Evolutionary conservation across 176 grass and related monocot species (phyloP), one percentile per base, ranked within the genome.

Genomic region (Raddia guianensis): DNA sequence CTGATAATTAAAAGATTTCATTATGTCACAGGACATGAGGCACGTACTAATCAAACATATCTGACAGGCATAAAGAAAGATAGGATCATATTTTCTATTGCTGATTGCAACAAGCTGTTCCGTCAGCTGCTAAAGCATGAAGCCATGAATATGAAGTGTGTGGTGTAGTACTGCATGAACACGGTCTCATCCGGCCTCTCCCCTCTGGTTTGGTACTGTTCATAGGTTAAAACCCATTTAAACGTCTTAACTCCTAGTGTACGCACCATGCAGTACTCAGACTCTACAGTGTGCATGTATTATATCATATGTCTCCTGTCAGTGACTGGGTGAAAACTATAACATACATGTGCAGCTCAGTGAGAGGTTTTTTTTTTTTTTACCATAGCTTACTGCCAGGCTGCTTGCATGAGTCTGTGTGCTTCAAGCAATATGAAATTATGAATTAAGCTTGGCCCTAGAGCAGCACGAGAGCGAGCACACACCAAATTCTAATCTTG

Each of bases 401-500:
- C 2, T 27, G 34, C 4, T 0, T 27, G 27, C 27, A 27, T 27
- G 1, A 27, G 37, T 40, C 18, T 9, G 47, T 65, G 73, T 82
- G 65, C 67, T 57, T n/a, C 44, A 56, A 77, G 64, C 64, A 15
- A 48, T 20, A 73, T 66, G 55, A 80, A 80, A 63, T 3, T 3
- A 75, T 89, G 66, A 89, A 89, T 76, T 64, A 63, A 56, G 63
- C 27, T 80, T 32, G 34, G 48, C 58, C 43, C 72, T 79, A 78
- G 66, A 60, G 71, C 82, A 78, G 50, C 68, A 51, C 48, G 21
- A 64, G 68, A 89, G 66, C 83, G 62, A 58, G 58, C 77, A 76
- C 50, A 69, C 63, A 77, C 83, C 74, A 86, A 63, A 73, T 73
- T 86, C 83, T 73, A 86, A 86, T 90, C 78, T 90, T 14, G 88